Evolutionary conservation across 2,329 filamentous ascomycete genomes (phyloP).

Genomic region (Claviceps maximensis): DNA sequence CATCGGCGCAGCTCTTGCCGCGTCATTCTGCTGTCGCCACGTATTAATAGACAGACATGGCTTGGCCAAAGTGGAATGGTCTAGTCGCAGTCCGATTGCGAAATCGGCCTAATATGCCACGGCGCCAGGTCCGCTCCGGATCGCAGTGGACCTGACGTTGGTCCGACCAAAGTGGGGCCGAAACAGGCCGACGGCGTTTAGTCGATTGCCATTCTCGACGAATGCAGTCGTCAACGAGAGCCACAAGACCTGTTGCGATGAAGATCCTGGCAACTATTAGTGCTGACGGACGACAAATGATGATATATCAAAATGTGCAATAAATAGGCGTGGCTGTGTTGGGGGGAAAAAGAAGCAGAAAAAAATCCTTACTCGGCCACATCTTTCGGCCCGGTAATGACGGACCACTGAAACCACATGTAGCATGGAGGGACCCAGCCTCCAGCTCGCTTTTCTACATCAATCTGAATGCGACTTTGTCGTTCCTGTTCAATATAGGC

Average conservation of each 20-base stretch:
- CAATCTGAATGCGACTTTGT: constrained; percentile 55
- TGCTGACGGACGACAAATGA: too few relatives aligned
- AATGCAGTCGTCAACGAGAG: constrained; percentile 85
- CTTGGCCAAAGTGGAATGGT: constrained; percentile 23
- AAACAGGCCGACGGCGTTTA: not conserved
- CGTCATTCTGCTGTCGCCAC: too few relatives aligned
- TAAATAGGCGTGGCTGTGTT: too few relatives aligned
- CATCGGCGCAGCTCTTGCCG: too few relatives aligned
- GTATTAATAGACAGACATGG: constrained; percentile 23
- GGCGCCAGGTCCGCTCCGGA: not conserved
- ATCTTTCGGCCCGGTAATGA: constrained; percentile 60
- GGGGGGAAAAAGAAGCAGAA: not conserved
- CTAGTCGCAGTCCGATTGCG: constrained; percentile 18
- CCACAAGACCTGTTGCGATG: constrained; percentile 76
- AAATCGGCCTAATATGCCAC: constrained; percentile 6
- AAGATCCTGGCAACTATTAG: constrained; percentile 53
- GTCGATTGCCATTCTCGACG: constrained; percentile 53
- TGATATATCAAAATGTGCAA: not conserved
- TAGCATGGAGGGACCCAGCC: constrained; percentile 85
- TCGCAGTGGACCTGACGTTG: not conserved
- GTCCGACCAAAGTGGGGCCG: constrained; percentile 2
- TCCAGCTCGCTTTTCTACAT: constrained; percentile 61
- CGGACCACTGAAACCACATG: constrained; percentile 71
- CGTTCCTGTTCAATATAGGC: constrained; percentile 79
- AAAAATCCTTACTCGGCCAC: constrained; percentile 60